These are phyloP conservation scores for Amyloporia xantha DNA, from an alignment of 768 basidiomycete genomes.

Conservation along the genomic window DNA sequence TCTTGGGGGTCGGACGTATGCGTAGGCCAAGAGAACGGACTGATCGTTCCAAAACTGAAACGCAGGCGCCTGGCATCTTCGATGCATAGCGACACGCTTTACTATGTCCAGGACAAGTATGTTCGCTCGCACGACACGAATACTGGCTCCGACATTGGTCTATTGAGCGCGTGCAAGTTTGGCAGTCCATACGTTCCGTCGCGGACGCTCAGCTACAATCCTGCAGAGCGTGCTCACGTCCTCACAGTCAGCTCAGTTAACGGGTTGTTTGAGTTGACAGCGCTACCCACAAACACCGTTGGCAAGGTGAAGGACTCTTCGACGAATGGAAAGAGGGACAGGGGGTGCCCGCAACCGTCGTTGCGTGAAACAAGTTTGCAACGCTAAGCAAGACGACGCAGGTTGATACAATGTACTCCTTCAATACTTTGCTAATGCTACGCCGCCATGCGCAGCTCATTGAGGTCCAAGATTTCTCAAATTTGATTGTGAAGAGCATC, in stretches of 20 bases:
- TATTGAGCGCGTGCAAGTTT: slow-evolving; percentile 90
- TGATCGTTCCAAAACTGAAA: slow-evolving; percentile 99
- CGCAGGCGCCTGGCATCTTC: slow-evolving; percentile 96
- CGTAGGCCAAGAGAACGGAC: slow-evolving; percentile 84
- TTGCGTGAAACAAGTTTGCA: slow-evolving; percentile 93
- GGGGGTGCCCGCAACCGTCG: slow-evolving; percentile 87
- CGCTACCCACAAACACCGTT: slow-evolving; percentile 67
- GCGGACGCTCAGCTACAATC: slow-evolving; percentile 92
- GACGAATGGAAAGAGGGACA: slow-evolving; percentile 86
- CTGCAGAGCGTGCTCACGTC: slow-evolving; percentile 89
- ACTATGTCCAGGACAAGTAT: slow-evolving; percentile 97
- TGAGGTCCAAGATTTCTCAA: slow-evolving; percentile 91
- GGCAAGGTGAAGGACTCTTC: slow-evolving; percentile 88
- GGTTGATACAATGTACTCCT: slow-evolving; percentile 34
- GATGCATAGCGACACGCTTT: slow-evolving; percentile 83
- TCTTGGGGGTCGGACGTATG: neutral
- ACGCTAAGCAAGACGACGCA: slow-evolving; percentile 85
- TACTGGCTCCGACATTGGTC: slow-evolving; percentile 85
- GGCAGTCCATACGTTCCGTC: slow-evolving; percentile 95
- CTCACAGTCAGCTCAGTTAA: slow-evolving; percentile 88
- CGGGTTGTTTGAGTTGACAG: slow-evolving; percentile 86
- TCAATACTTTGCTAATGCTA: slow-evolving; percentile 10
- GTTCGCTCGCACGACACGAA: slow-evolving; percentile 93
- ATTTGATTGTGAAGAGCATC: slow-evolving; percentile 90
- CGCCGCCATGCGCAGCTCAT: slow-evolving; percentile 53